A percentile compares a stretch with the other conserved stretches of the same genome.
These are phyloP conservation scores for Cryomyces antarcticus DNA, from an alignment of 495 filamentous ascomycete species.

Conservation along the genomic window DNA sequence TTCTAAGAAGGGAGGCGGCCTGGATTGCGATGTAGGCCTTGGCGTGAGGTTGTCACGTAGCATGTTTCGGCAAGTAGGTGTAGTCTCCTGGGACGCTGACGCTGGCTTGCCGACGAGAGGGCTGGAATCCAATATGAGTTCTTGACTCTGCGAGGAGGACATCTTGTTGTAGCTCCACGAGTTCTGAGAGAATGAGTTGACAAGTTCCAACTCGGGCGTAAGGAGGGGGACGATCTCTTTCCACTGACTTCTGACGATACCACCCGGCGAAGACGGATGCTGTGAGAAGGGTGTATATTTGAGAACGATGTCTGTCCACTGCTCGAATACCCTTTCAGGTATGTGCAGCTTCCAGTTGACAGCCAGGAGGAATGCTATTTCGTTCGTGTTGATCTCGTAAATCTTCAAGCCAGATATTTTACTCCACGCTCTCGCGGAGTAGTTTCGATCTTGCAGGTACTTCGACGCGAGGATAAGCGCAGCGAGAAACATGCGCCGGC, in stretches of 20 bases:
- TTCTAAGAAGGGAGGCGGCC: conserved; percentile 17
- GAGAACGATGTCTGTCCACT: conserved; percentile 80
- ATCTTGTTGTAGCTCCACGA: neutral
- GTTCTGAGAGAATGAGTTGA: conserved; percentile 1
- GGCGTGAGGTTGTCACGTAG: conserved; percentile 13
- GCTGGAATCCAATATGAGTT: neutral
- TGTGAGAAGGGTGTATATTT: conserved; percentile 54
- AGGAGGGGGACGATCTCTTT: conserved; percentile 56
- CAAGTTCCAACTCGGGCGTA: conserved; percentile 45
- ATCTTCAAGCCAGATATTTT: conserved; percentile 89
- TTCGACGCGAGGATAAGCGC: conserved; percentile 87
- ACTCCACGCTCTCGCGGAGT: conserved; percentile 91
- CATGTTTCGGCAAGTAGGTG: conserved; percentile 7
- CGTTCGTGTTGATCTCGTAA: conserved; percentile 85
- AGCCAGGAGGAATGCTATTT: conserved; percentile 76
- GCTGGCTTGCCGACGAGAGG: neutral
- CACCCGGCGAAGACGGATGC: conserved; percentile 26
- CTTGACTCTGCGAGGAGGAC: neutral
- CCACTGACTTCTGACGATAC: conserved; percentile 38
- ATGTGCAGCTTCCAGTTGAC: conserved; percentile 93
- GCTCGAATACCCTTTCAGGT: conserved; percentile 66
- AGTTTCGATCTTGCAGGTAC: conserved; percentile 94
- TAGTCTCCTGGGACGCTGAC: neutral
- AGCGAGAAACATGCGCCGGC: conserved; percentile 90
- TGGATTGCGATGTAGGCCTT: conserved; percentile 12